These are phyloP conservation scores for Pseudozyma sp. DNA, from an alignment of 1,284 basidiomycete genomes.

Conservation along the genomic window DNA sequence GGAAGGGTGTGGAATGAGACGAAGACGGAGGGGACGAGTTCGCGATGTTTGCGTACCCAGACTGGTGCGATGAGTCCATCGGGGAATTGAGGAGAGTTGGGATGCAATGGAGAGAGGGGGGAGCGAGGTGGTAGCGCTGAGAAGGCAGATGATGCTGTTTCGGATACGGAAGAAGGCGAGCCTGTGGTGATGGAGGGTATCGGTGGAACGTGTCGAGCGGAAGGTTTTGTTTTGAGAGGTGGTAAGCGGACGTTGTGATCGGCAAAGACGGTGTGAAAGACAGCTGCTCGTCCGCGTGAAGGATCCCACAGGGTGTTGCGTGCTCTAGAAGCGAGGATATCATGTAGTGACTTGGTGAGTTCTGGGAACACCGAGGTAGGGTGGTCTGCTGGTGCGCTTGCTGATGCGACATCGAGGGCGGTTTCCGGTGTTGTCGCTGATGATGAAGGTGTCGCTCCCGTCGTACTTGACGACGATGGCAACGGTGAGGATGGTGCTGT, in stretches of 20 bases:
- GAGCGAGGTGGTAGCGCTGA: constrained; percentile 74
- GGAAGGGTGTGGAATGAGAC: constrained; percentile 83
- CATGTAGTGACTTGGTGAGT: constrained; percentile 44
- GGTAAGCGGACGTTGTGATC: constrained; percentile 79
- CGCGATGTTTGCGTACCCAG: constrained; percentile 94
- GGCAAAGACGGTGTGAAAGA: constrained; percentile 59
- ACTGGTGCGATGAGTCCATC: constrained; percentile 96
- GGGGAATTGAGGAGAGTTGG: constrained; percentile 86
- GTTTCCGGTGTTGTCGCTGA: neutral
- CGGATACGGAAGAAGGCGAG: constrained; percentile 24
- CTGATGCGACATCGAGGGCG: neutral
- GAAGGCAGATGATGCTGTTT: constrained; percentile 30
- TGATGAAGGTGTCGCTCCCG: neutral
- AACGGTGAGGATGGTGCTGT: neutral
- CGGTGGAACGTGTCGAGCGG: constrained; percentile 67
- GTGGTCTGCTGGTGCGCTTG: constrained; percentile 18
- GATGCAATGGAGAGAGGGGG: constrained; percentile 87
- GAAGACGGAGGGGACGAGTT: constrained; percentile 89
- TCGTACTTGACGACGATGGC: neutral
- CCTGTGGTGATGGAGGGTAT: constrained; percentile 62
- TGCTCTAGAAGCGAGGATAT: constrained; percentile 50
- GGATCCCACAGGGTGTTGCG: constrained; percentile 55
- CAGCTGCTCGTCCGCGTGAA: constrained; percentile 42
- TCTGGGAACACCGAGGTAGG: constrained; percentile 39
- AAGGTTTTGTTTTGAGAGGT: constrained; percentile 79